Conservation (phyloP, 2,329 filamentous ascomycete genomes). For the Xylaria sp. region DNA sequence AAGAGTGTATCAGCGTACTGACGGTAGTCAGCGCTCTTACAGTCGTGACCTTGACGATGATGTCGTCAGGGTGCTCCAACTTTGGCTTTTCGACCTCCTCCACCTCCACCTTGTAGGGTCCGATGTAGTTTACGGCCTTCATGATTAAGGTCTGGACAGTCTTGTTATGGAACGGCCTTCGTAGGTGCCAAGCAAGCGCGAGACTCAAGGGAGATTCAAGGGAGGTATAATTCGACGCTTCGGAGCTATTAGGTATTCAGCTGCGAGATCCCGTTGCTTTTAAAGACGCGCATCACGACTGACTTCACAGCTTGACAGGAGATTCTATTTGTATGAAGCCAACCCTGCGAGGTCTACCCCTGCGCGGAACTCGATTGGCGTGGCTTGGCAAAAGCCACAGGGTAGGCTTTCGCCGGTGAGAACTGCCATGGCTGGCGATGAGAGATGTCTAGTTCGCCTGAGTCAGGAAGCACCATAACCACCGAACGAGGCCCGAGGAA, state of each 20-base stretch:
- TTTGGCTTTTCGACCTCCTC: slow-evolving; percentile 10
- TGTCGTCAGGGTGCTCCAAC: slow-evolving; percentile 12
- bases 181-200: neutral
- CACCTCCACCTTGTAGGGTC: slow-evolving; percentile 12
- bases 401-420: neutral
- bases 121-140: slow-evolving; percentile 15
- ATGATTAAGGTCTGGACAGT: neutral
- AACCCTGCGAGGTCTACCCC: too few species aligned
- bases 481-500: neutral
- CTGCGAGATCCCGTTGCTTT: neutral
- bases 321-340: neutral
- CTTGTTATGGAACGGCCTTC: neutral
- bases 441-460: neutral
- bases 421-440: neutral
- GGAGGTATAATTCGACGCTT: neutral
- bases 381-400: neutral
- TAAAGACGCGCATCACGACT: neutral
- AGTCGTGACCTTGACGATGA: slow-evolving; percentile 18
- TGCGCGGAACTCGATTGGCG: neutral
- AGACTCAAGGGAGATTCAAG: neutral
- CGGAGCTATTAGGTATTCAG: too few species aligned
- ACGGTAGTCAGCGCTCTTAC: neutral
- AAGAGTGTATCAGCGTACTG: neutral
- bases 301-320: too few species aligned
- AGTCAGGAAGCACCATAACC: neutral